phyloP scores from a whole-genome alignment of 371 early-diverging fungal genomes.

The Mucor indicus region DNA sequence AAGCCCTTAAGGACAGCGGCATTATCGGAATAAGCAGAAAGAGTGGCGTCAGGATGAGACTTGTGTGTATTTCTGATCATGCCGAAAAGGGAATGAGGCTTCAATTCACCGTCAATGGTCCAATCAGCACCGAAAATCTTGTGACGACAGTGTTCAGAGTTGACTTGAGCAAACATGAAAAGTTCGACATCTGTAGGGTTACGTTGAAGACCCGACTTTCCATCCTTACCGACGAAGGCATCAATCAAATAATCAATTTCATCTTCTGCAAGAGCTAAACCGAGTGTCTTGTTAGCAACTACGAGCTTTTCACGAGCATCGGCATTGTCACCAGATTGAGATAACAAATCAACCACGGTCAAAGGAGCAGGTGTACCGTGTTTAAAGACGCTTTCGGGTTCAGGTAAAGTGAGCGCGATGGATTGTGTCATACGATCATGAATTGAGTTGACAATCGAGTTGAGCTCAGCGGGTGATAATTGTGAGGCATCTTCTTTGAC shows the following conservation, averaged over 20 bases:
- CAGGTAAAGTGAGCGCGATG: conserved; percentile 60
- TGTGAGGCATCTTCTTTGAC: conserved; percentile 29
- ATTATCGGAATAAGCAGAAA: conserved; percentile 96
- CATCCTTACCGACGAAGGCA: conserved; percentile 70
- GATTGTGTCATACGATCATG: conserved; percentile 96
- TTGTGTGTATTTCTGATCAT: conserved; percentile 95
- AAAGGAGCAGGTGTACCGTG: conserved; percentile 76
- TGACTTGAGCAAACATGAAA: conserved; percentile 99
- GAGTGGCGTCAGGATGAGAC: conserved; percentile 69
- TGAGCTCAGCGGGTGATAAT: conserved; percentile 33
- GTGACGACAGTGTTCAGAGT: conserved; percentile 98
- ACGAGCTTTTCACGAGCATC: conserved; percentile 59
- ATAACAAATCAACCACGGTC: conserved; percentile 64
- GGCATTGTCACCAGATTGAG: conserved; percentile 28
- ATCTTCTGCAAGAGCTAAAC: conserved; percentile 90
- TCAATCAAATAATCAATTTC: conserved; percentile 93
- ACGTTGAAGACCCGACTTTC: conserved; percentile 53
- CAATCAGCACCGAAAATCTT: conserved; percentile 96
- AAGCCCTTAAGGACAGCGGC: conserved; percentile 92
- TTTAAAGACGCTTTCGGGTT: conserved; percentile 67
- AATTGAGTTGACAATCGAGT: conserved; percentile 53
- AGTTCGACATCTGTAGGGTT: conserved; percentile 97
- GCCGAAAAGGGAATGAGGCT: conserved; percentile 82
- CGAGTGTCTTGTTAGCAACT: conserved; percentile 83
- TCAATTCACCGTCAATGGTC: conserved; percentile 86